These are phyloP conservation scores for Podospora bellae-mahoneyi DNA, from an alignment of 495 filamentous ascomycete genomes.

Conservation along the genomic window DNA sequence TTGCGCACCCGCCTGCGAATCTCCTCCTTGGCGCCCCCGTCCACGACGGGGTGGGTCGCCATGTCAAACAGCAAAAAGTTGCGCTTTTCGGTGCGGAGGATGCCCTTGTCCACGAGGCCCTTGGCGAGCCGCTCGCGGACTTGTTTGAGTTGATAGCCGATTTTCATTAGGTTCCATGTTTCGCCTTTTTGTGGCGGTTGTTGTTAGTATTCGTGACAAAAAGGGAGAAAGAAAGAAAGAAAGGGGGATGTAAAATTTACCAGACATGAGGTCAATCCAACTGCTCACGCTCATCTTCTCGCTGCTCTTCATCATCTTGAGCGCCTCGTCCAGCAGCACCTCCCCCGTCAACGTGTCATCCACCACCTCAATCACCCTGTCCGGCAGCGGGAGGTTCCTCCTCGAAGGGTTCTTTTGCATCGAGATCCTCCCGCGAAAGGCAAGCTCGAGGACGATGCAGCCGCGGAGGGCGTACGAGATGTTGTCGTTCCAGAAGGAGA, in stretches of 20 bases:
- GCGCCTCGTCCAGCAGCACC: constrained; percentile 92
- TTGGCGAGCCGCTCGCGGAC: constrained; percentile 96
- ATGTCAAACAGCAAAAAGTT: constrained; percentile 99
- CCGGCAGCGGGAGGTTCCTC: constrained; percentile 85
- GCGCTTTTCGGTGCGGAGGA: constrained; percentile 95
- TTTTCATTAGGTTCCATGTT: constrained; percentile 99
- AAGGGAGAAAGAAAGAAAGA: not conserved
- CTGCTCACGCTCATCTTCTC: constrained; percentile 99
- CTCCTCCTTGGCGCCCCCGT: constrained; percentile 96
- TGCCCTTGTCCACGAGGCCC: constrained; percentile 98
- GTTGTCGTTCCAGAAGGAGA: constrained; percentile 99
- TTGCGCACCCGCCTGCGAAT: constrained; percentile 88
- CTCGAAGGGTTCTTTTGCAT: constrained; percentile 97
- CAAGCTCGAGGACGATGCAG: constrained; percentile 96
- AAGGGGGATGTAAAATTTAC: constrained; percentile 48
- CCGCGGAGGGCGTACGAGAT: constrained; percentile 96
- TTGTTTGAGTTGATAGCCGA: constrained; percentile 98
- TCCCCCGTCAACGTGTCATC: constrained; percentile 97
- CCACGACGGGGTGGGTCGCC: constrained; percentile 98
- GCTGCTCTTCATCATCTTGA: constrained; percentile 99
- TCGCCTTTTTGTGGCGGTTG: constrained; percentile 59
- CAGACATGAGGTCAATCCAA: constrained; percentile 98
- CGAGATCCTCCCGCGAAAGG: constrained; percentile 91
- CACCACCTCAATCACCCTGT: constrained; percentile 91
- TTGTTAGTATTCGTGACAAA: constrained; percentile 6